Percentiles rank a stretch among this genome's conserved stretches.
Evolutionary conservation across 1,284 basidiomycete species (phyloP).

Genomic region (Gomphus bonarii): DNA sequence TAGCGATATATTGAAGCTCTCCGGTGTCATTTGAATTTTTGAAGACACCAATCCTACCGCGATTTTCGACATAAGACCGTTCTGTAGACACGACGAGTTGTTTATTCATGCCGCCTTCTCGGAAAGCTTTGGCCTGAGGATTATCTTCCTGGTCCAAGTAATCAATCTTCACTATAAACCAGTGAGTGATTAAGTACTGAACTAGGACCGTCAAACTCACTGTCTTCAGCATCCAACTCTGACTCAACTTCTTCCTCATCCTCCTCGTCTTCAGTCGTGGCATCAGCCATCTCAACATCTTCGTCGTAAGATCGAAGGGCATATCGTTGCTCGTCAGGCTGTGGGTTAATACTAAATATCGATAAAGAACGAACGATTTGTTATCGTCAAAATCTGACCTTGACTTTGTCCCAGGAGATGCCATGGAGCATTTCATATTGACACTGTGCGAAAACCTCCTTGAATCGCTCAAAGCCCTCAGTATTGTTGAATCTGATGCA

Average conservation of each 20-base stretch:
- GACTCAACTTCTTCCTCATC: slow-evolving; percentile 66
- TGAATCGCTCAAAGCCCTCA: slow-evolving; percentile 55
- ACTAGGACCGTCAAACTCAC: not conserved
- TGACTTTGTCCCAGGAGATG: slow-evolving; percentile 70
- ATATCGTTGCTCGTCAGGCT: slow-evolving; percentile 74
- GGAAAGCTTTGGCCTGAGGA: slow-evolving; percentile 31
- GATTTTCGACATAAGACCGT: slow-evolving; percentile 91
- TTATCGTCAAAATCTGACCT: slow-evolving; percentile 35
- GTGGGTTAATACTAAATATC: slow-evolving; percentile 16
- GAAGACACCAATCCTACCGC: slow-evolving; percentile 97
- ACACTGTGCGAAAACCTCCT: slow-evolving; percentile 57
- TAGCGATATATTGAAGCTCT: slow-evolving; percentile 79
- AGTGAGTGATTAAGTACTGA: not conserved
- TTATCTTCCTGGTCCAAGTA: slow-evolving; percentile 44
- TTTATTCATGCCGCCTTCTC: slow-evolving; percentile 78
- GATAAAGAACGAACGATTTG: slow-evolving; percentile 1
- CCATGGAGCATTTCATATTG: slow-evolving; percentile 82
- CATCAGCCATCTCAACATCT: slow-evolving; percentile 82
- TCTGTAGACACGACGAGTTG: slow-evolving; percentile 94
- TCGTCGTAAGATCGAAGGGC: slow-evolving; percentile 60
- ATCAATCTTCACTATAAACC: slow-evolving; percentile 39
- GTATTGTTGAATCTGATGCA: slow-evolving; percentile 61
- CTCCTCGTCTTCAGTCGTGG: slow-evolving; percentile 60
- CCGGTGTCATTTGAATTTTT: slow-evolving; percentile 63
- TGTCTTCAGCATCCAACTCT: slow-evolving; percentile 33